Base-by-base conservation (phyloP, 495 filamentous ascomycete genomes). In the Alectoria sarmentosa region DNA sequence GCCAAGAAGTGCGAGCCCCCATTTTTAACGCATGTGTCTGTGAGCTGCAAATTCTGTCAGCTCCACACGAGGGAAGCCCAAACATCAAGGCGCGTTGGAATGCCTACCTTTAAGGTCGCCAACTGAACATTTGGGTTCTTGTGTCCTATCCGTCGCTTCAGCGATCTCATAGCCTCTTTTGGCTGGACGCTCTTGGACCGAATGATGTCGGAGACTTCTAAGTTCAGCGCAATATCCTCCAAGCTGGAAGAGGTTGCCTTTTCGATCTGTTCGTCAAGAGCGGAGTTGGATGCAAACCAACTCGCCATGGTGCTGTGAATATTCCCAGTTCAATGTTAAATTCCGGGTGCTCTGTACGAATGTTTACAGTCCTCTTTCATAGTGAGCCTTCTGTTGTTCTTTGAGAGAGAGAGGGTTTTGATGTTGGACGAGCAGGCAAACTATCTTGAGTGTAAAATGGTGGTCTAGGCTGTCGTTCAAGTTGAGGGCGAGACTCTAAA, bases 11-110 rank as follows among this genome's bases (percentile, higher is more conserved):
- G 94, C n/a, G 87, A 85, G 54, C 94, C 94, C 32, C 94, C 94
- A 76, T 98, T 98, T 76, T 98, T 98, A 38, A 98, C 93, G 72
- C 94, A 98, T 9, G 94, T 98, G 78, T 98, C 94, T 38, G 93
- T 96, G 65, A 98, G 88, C 87, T 86, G 73, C 21, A 9, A 19
- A 4, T 48, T 48, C 34, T 23, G 39, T 66, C 28, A 63, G 55
- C 37, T 58, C 57, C 41, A 46, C 15, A 41, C 59, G 58, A 37
- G 62, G 23, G 23, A 19, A 19, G 58, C 38, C 23, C 30, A 30
- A 11, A 58, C 14, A 3, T 44, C 30, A 65, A 64, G 28, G 36
- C n/a, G n/a, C 23, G 37, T 39, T 39, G 56, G 36, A 26, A 65
- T 64, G 81, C 61, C 36, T 77, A 97, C 92, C 75, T 92, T 96